Evolutionary conservation across 1,284 basidiomycete genomes (phyloP).

Genomic region (Malassezia equina): DNA sequence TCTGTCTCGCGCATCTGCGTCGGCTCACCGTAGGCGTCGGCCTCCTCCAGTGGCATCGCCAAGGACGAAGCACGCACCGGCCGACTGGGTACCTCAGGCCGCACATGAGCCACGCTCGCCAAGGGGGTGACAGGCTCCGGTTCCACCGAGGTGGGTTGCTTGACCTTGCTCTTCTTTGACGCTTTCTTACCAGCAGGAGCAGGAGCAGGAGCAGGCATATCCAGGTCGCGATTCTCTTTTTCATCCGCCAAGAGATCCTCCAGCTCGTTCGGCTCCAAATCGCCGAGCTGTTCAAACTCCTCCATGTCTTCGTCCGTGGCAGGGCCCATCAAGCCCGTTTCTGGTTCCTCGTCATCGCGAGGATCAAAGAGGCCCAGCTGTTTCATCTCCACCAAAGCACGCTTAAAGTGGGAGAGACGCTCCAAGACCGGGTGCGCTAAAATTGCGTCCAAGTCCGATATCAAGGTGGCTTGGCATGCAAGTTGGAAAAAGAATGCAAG

Average conservation of each 20-base stretch:
- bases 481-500: slow-evolving; percentile 89
- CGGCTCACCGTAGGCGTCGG: slow-evolving; percentile 34
- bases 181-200: slow-evolving; percentile 9
- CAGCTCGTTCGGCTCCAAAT: slow-evolving; percentile 19
- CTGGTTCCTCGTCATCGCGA: slow-evolving; percentile 13
- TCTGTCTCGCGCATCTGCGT: slow-evolving; percentile 30
- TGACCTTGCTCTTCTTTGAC: slow-evolving; percentile 15
- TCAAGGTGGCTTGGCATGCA: slow-evolving; percentile 52
- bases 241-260: slow-evolving; percentile 35
- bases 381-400: slow-evolving; percentile 63
- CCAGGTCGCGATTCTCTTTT: slow-evolving; percentile 7
- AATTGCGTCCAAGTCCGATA: slow-evolving; percentile 23
- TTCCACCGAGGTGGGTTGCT: slow-evolving; percentile 17
- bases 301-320: slow-evolving; percentile 30
- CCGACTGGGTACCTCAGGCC: slow-evolving; percentile 15
- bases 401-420: slow-evolving; percentile 74
- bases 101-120: slow-evolving; percentile 17
- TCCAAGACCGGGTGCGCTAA: slow-evolving; percentile 58
- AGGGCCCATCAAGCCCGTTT: slow-evolving; percentile 26
- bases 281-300: slow-evolving; percentile 15
- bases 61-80: neutral
- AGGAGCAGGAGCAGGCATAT: slow-evolving; percentile 15
- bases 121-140: neutral
- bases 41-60: neutral
- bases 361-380: slow-evolving; percentile 38